Base-by-base conservation (phyloP, 1,284 basidiomycete genomes). In the Cystobasidium sp. region DNA sequence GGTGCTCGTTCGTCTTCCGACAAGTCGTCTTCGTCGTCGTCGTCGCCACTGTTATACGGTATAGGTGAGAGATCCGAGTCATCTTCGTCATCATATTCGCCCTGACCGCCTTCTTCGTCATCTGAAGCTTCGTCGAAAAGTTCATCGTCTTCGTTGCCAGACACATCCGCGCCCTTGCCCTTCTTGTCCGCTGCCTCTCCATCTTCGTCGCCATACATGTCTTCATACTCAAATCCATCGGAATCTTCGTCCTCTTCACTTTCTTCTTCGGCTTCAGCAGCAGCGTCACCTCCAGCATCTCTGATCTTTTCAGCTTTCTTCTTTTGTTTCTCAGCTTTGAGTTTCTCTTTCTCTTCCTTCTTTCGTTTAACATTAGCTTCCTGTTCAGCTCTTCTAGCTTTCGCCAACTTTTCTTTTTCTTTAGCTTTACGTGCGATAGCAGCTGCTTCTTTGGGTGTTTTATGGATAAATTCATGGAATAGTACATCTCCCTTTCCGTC, bases 381-480 rank as follows among this genome's bases (percentile, higher is more conserved):
- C 81, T 97, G 94, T 81, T 95, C 91, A 74, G 91, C 90, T 78
- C 89, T 85, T 75, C 94, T 85, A 76, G 91, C 85, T 77, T 90
- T 89, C 77, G 88, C 87, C 59, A 93, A 81, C 81, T 87, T 89
- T 56, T 74, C 59, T 16, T 44, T 37, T 41, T 72, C 76, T 52
- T 73, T 65, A 10, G 64, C 55, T 46, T 39, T 46, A 12, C 63
- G 86, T 82, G 90, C 91, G 44, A 75, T 71, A 43, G 64, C 72
- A 14, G 72, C 67, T 2, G 69, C 75, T 62, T 77, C 76, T 64
- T 75, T 76, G 3, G 67, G 47, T 24, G 90, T 86, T 82, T 92
- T 94, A 84, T 91, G 91, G 66, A 94, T 90, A 79, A 94, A 91
- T 83, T 92, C 90, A 82, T 97, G 95, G 84, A 91, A 95, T 56